Conservation (phyloP, 331 rosid species). For the Quercus lobata region DNA sequence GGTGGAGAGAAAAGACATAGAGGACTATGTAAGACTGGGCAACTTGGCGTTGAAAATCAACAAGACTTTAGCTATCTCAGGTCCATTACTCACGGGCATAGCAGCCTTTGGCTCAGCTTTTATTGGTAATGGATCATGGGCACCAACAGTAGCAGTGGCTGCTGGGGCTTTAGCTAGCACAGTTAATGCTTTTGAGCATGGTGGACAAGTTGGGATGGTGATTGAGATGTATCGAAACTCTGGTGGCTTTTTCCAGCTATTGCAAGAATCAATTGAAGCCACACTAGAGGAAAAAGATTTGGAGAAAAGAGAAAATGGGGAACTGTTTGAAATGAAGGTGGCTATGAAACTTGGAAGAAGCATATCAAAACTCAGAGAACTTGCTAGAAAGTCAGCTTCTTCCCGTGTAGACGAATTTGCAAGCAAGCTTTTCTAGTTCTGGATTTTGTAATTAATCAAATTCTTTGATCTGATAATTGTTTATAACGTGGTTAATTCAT, state of each 20-base stretch:
- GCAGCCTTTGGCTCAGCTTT: slow-evolving; percentile 42
- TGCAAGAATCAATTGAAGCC: slow-evolving; percentile 36
- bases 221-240: slow-evolving; percentile 65
- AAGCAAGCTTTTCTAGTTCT: slow-evolving; percentile 38
- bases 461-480: background rate
- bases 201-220: slow-evolving; percentile 76
- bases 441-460: too few relatives aligned
- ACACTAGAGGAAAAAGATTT: slow-evolving; percentile 25
- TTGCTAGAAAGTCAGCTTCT: slow-evolving; percentile 33
- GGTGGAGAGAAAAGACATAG: slow-evolving; percentile 34
- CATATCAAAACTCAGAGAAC: slow-evolving; percentile 36
- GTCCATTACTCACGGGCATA: slow-evolving; percentile 43
- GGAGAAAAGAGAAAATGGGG: slow-evolving; percentile 48
- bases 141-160: slow-evolving; percentile 20
- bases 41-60: slow-evolving; percentile 36
- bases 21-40: slow-evolving; percentile 50
- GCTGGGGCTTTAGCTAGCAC: slow-evolving; percentile 42
- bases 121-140: slow-evolving; percentile 26
- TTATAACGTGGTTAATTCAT: background rate
- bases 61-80: slow-evolving; percentile 39
- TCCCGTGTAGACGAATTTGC: slow-evolving; percentile 36
- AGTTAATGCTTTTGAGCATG: slow-evolving; percentile 55
- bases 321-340: slow-evolving; percentile 36
- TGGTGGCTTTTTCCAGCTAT: slow-evolving; percentile 40
- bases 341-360: slow-evolving; percentile 50